Evolutionary conservation across 805 yeast species (phyloP), one percentile per base, ranked within the genome.

Genomic region (Metschnikowia chrysomelidarum): DNA sequence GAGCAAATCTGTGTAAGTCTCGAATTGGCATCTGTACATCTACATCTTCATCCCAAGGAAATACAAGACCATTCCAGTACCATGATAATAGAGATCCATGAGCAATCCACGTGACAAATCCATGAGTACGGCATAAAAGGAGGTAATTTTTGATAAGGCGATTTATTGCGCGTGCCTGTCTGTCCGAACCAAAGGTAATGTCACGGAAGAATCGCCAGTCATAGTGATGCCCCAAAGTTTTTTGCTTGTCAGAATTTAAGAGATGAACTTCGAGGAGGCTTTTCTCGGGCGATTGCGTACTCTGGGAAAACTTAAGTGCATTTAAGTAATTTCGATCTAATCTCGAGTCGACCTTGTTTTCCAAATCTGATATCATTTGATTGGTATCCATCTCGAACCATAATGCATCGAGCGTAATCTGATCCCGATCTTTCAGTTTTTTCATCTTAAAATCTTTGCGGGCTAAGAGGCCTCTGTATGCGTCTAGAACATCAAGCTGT

Each of bases 131-230:
- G 11, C 42, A 38, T 24, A 46, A 46, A 2, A 41, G 27, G 24
- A 24, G 35, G 46, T 46, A 46, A 31, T 33, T 40, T n/a, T 46
- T 29, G 25, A 46, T 29, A 14, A 46, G 34, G 2, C 50, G 32
- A n/a, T 46, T 41, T 17, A 46, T 26, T 12, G 24, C 34, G 7
- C 42, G 35, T 37, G 59, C 63, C 7, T 49, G 59, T 19, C 40
- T 44, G 19, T 47, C 50, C 64, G 63, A 59, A 2, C 60, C 62
- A 39, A 71, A 76, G 41, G 77, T 59, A 4, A 75, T 65, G n/a
- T 80, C 81, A 43, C 69, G 70, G 59, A 75, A 79, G 43, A 79
- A 80, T 35, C 82, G 57, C 66, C 70, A 71, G 51, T 80, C 85
- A 45, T 76, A 75, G 51, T 79, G 84, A 12, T 35, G 41, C 14